phyloP scores from a whole-genome alignment of 1,139 yeast species.

The Taphrina pruni region DNA sequence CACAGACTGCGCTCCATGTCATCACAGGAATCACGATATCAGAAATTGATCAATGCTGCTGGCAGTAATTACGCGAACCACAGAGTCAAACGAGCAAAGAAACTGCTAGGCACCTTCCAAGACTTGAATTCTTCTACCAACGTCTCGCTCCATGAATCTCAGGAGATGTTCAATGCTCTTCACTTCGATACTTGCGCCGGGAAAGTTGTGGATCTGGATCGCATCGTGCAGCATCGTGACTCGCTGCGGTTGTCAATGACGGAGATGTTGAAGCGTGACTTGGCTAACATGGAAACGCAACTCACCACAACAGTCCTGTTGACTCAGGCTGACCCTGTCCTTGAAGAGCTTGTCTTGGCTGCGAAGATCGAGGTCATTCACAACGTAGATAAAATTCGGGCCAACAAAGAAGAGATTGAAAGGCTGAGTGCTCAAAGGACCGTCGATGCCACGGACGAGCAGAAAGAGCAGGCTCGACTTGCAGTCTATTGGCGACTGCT shows the following conservation, averaged over 20 bases:
- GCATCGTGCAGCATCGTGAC: conserved; percentile 10
- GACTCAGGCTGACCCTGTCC: not conserved
- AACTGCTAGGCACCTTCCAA: not conserved
- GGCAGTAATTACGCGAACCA: not conserved
- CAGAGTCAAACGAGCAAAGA: not conserved
- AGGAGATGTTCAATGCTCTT: conserved; percentile 18
- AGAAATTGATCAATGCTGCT: not conserved
- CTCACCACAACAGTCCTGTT: not conserved
- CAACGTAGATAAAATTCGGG: not conserved
- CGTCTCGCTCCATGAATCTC: not conserved
- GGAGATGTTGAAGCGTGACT: conserved; percentile 11
- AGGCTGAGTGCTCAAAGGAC: not conserved
- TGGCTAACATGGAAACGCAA: not conserved
- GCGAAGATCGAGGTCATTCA: not conserved
- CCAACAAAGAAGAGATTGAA: not conserved
- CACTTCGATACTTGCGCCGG: not conserved
- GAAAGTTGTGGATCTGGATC: conserved; percentile 6
- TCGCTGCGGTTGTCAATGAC: not conserved
- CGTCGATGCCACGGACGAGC: not conserved
- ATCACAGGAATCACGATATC: not conserved
- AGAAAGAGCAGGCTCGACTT: not conserved
- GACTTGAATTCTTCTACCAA: not conserved
- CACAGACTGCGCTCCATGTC: not conserved
- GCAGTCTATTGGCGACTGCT: conserved; percentile 6
- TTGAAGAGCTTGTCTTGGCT: not conserved